These are phyloP conservation scores for Dichotomocladium elegans DNA, from an alignment of 371 early-diverging fungal species.

Conservation along the genomic window DNA sequence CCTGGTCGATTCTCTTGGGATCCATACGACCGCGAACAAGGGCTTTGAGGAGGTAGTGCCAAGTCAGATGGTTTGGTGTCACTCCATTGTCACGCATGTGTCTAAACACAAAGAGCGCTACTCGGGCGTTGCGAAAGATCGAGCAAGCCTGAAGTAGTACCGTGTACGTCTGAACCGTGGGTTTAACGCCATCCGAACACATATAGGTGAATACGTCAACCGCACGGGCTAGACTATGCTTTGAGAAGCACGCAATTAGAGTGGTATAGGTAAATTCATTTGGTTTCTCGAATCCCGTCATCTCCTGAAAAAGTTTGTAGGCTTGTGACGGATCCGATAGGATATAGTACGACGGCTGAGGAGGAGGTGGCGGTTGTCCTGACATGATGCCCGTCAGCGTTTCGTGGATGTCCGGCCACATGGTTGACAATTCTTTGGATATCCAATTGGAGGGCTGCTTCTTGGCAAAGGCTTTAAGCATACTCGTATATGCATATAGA, in stretches of 20 bases:
- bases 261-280: slow-evolving; percentile 46
- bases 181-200: slow-evolving; percentile 27
- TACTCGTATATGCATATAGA: slow-evolving; percentile 28
- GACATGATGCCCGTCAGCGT: not conserved
- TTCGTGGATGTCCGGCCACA: slow-evolving; percentile 7
- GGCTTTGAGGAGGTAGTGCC: slow-evolving; percentile 40
- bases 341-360: not conserved
- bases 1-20: slow-evolving; percentile 24
- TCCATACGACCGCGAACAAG: slow-evolving; percentile 30
- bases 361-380: not conserved
- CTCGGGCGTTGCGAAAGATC: slow-evolving; percentile 32
- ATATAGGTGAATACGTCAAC: slow-evolving; percentile 36
- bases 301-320: slow-evolving; percentile 24
- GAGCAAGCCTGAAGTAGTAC: slow-evolving; percentile 43
- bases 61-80: slow-evolving; percentile 29
- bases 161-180: slow-evolving; percentile 34
- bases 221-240: slow-evolving; percentile 27
- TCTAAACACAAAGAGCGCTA: slow-evolving; percentile 25
- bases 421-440: not conserved
- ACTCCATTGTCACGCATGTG: slow-evolving; percentile 35
- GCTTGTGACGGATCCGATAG: slow-evolving; percentile 8
- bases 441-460: not conserved
- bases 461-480: slow-evolving; percentile 25
- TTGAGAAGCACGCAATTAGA: slow-evolving; percentile 45
- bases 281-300: slow-evolving; percentile 39